phyloP scores from a whole-genome alignment of 2,329 filamentous ascomycete species.

The Nothomitra cinnamomea region DNA sequence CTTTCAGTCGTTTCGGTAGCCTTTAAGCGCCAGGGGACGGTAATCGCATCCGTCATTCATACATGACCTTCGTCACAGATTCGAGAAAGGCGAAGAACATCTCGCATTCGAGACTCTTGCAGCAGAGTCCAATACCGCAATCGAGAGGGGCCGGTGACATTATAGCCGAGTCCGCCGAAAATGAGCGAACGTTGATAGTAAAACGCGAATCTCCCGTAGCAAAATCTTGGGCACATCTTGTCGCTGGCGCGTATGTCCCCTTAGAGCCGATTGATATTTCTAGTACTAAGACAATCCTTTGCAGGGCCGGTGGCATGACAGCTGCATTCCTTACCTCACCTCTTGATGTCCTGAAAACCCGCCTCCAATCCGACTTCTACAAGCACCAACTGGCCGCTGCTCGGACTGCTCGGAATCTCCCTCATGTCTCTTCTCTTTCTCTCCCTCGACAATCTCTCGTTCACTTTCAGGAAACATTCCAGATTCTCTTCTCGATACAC shows the following conservation, averaged over 20 bases:
- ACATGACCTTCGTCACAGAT: slow-evolving; percentile 4
- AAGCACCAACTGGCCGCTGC: slow-evolving; percentile 60
- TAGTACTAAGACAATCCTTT: slow-evolving; percentile 4
- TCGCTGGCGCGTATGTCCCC: slow-evolving; percentile 64
- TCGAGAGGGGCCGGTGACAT: slow-evolving; percentile 24
- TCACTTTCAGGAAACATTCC: slow-evolving; percentile 71
- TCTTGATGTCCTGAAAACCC: slow-evolving; percentile 84
- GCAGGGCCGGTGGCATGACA: slow-evolving; percentile 73
- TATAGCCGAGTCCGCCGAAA: slow-evolving; percentile 13
- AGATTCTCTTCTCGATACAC: slow-evolving; percentile 70
- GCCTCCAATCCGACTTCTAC: slow-evolving; percentile 89
- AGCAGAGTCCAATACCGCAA: slow-evolving; percentile 7
- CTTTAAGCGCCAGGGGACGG: neutral
- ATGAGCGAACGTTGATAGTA: slow-evolving; percentile 10
- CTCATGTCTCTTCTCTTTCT: slow-evolving; percentile 38
- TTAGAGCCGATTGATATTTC: neutral
- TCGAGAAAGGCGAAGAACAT: neutral
- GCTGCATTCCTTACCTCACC: slow-evolving; percentile 85
- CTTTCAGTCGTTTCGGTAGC: neutral
- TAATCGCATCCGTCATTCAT: neutral
- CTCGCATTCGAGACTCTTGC: neutral
- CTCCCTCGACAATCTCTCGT: slow-evolving; percentile 48
- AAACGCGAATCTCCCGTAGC: slow-evolving; percentile 24
- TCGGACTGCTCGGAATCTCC: slow-evolving; percentile 39
- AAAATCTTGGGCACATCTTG: slow-evolving; percentile 82